Evolutionary conservation across 75 land plant species (phyloP), one percentile per base, ranked within the genome.

Genomic region (Azolla pinnata): DNA sequence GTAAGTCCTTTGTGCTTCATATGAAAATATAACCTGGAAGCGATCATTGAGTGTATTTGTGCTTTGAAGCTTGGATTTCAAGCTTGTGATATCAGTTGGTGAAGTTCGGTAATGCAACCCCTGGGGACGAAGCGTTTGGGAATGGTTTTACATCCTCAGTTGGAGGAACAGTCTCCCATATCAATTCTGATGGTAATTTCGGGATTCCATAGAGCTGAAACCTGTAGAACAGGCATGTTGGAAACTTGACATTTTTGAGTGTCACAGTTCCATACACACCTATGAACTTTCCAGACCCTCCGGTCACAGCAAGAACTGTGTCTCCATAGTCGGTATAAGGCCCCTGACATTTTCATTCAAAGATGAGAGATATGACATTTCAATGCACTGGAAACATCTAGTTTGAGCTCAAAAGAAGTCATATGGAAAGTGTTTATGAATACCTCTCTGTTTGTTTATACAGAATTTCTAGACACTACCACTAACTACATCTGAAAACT

Each of bases 191-290:
- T 0, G 97, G 97, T 40, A 90, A 55, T 0, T 74, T 79, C 10
- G 53, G 26, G 16, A 90, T 81, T 17, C 85, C 97, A 62, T 79
- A 68, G 33, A 90, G 53, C 59, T 84, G 72, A 68, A 87, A 90
- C 0, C 88, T 88, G 77, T 90, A 90, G 75, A 88, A 88, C 33
- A 90, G 52, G 81, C 84, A 88, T 77, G 76, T 72, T 0, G 97
- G 97, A 67, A 81, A 87, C 0, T 84, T 55, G 44, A 90, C 33
- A 60, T 90, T 88, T 24, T 79, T 75, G 33, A 87, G 70, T 72
- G 81, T 84, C 51, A 90, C 97, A 60, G 71, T 72, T 0, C 97
- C 97, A 23, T 54, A 60, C 2, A 66, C 95, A 26, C 89, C 97
- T 18, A 68, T 79, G 77, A 90, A 90, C 2, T 79, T 64, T 8